Conservation (phyloP, 176 grass and related monocot species). For the Aegilops bicornis region DNA sequence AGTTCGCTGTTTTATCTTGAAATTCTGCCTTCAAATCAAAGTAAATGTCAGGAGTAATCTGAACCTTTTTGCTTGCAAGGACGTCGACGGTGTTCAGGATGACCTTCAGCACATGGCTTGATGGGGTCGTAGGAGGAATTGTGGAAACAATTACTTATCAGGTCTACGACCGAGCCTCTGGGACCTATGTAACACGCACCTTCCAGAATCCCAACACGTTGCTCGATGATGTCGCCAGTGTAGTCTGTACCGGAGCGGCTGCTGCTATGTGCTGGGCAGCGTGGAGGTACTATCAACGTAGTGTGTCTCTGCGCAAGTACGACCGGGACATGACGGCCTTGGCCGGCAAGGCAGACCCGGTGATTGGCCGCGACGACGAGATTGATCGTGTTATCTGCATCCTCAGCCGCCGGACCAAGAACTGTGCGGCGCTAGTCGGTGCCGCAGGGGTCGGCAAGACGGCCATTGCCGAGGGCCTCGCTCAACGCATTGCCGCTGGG, state of each 20-base stretch:
- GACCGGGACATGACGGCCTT: conserved; percentile 10
- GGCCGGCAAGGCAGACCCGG: neutral
- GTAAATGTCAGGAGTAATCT: neutral
- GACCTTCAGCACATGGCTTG: conserved; percentile 17
- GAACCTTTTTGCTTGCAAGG: neutral
- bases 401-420: conserved; percentile 10
- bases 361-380: conserved; percentile 14
- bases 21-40: neutral
- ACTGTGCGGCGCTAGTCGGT: neutral
- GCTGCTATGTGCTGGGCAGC: neutral
- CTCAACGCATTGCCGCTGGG: neutral
- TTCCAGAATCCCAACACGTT: neutral
- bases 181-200: neutral
- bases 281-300: neutral
- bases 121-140: conserved; percentile 8
- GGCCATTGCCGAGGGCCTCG: neutral
- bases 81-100: neutral
- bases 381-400: conserved; percentile 3
- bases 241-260: neutral
- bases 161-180: neutral
- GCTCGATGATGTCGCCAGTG: neutral
- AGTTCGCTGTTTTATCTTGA: neutral
- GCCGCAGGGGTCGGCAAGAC: conserved; percentile 12
- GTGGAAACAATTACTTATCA: neutral
- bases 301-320: neutral